These are phyloP conservation scores for Yamadazyma membranifaciens DNA, from an alignment of 1,139 yeast genomes.

Conservation along the genomic window DNA sequence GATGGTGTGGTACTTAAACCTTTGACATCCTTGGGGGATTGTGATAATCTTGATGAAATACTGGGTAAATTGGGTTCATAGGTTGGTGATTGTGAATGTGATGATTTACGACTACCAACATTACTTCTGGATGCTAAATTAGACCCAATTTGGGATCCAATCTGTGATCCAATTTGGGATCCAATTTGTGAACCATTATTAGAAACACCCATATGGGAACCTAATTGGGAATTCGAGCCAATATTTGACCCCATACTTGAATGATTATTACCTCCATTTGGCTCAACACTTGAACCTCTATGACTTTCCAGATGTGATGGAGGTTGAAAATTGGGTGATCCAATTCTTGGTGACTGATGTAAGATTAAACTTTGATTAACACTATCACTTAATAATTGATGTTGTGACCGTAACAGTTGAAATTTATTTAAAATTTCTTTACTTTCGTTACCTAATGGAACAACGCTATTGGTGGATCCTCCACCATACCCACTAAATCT, in stretches of 20 bases:
- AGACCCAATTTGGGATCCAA: background rate
- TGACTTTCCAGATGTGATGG: conserved; percentile 1
- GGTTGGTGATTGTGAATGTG: conserved; percentile 27
- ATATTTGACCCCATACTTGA: background rate
- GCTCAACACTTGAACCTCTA: background rate
- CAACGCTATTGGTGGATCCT: conserved; percentile 2
- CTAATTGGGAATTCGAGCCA: background rate
- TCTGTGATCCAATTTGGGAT: conserved; percentile 1
- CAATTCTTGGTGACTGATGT: conserved; percentile 12
- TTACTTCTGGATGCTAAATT: background rate
- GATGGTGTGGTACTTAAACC: conserved; percentile 43
- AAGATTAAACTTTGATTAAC: conserved; percentile 45
- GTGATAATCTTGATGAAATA: conserved; percentile 37
- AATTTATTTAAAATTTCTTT: conserved; percentile 34
- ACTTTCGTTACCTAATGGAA: conserved; percentile 4
- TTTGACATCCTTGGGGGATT: conserved; percentile 15
- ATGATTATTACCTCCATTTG: background rate
- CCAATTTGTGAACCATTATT: background rate
- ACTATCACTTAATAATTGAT: conserved; percentile 52
- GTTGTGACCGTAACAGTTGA: conserved; percentile 39
- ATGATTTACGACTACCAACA: conserved; percentile 27
- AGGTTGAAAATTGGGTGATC: conserved; percentile 1
- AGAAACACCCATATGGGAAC: background rate
- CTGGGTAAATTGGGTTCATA: conserved; percentile 36
- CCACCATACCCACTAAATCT: conserved; percentile 23